Evolutionary conservation across 768 basidiomycete genomes (phyloP).

Genomic region (Amanita pseudoporphyria): DNA sequence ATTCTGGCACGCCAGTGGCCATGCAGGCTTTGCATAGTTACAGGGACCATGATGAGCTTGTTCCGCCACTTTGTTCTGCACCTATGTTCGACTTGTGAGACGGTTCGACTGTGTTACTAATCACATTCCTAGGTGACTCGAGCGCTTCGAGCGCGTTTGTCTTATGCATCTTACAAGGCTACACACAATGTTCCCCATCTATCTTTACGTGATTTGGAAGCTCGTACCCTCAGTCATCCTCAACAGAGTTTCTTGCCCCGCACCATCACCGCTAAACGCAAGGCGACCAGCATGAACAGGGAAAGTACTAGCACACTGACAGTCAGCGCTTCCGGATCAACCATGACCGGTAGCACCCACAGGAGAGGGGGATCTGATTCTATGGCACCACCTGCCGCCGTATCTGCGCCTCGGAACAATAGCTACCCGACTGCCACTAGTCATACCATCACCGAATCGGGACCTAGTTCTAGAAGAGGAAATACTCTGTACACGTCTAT

Average conservation of each 20-base stretch:
- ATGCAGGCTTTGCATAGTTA: slow-evolving; percentile 5
- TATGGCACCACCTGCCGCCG: slow-evolving; percentile 35
- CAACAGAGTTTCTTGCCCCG: slow-evolving; percentile 35
- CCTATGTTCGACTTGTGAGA: slow-evolving; percentile 19
- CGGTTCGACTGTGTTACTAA: slow-evolving; percentile 28
- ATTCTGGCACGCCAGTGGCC: slow-evolving; percentile 7
- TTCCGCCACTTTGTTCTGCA: slow-evolving; percentile 2
- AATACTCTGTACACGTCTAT: slow-evolving; percentile 63
- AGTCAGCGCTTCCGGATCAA: slow-evolving; percentile 30
- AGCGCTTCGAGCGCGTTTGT: slow-evolving; percentile 68
- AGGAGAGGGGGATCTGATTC: slow-evolving; percentile 31
- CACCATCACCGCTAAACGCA: slow-evolving; percentile 52
- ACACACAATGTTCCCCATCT: slow-evolving; percentile 59
- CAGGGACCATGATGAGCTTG: slow-evolving; percentile 8
- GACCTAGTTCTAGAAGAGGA: slow-evolving; percentile 24
- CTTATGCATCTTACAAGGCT: slow-evolving; percentile 82
- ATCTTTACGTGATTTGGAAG: slow-evolving; percentile 64
- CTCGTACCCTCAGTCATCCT: slow-evolving; percentile 36
- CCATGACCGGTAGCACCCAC: slow-evolving; percentile 19
- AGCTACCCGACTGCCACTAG: slow-evolving; percentile 26
- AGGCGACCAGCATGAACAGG: slow-evolving; percentile 32
- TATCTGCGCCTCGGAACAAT: slow-evolving; percentile 35
- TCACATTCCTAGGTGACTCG: slow-evolving; percentile 59
- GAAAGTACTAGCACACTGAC: slow-evolving; percentile 44
- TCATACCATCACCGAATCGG: slow-evolving; percentile 23